A percentile compares a stretch with the other conserved stretches of the same genome.
phyloP scores from a whole-genome alignment of 129 eudicot species.

The Chrysanthemum lavandulifolium region DNA sequence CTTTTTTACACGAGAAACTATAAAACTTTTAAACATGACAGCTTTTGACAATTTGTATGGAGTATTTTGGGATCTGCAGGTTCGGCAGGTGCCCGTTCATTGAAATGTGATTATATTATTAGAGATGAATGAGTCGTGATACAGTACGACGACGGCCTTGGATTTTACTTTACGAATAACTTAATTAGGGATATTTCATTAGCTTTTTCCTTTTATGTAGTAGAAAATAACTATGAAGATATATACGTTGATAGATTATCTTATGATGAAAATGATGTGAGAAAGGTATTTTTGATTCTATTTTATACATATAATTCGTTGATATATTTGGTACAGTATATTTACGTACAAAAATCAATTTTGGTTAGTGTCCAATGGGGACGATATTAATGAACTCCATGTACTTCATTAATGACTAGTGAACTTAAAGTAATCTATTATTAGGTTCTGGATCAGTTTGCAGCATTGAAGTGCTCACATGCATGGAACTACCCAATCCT shows the following conservation, averaged over 20 bases:
- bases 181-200: neutral
- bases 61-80: neutral
- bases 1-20: slow-evolving; percentile 16
- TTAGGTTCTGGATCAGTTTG: slow-evolving; percentile 41
- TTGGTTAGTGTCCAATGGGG: slow-evolving; percentile 26
- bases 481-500: slow-evolving; percentile 36
- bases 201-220: neutral
- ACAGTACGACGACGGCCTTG: too few species aligned
- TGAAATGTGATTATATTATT: too few species aligned
- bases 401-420: slow-evolving; percentile 44
- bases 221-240: too few species aligned
- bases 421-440: slow-evolving; percentile 38
- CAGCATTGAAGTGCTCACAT: slow-evolving; percentile 41
- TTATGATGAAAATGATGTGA: neutral
- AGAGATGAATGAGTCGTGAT: too few species aligned
- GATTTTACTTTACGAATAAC: neutral
- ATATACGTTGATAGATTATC: neutral
- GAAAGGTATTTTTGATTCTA: neutral
- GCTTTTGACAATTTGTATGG: too few species aligned
- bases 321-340: neutral
- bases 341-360: slow-evolving; percentile 23
- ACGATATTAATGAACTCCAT: slow-evolving; percentile 35
- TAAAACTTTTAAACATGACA: neutral
- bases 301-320: too few species aligned
- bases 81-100: neutral